Evolutionary conservation across 2,329 filamentous ascomycete genomes (phyloP), one percentile per base, ranked within the genome.

Genomic region (Ophiobolus disseminans): DNA sequence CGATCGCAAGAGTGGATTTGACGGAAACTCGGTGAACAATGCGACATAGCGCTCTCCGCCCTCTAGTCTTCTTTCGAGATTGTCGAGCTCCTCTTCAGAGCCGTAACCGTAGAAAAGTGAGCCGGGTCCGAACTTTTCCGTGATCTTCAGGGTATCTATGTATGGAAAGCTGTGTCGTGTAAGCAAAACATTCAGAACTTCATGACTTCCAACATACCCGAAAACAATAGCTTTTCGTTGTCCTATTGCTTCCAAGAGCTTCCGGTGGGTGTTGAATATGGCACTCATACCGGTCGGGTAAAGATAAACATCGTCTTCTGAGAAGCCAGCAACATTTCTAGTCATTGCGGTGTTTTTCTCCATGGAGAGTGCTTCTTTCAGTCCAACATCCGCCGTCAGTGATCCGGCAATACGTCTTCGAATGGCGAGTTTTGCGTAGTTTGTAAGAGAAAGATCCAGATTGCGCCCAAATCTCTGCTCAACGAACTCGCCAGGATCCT

Each of bases 391-490:
- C 16, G 84, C 84, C 4, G 86, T 87, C 47, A 97, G 76, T 1
- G 90, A 90, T 11, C 93, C 94, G 9, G 92, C 90, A 66, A 99
- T 97, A 41, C 94, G 86, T 59, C 89, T 85, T 52, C 87, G 83
- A 57, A 97, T 91, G 25, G 93, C 94, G 11, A 90, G 82, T 69
- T 90, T 95, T 32, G 94, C 94, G 57, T 91, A 88, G 34, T 85
- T 81, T 3, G 92, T 88, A 48, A 95, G 83, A 1, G 86, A 87
- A 6, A 91, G 77, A 65, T 92, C 89, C 32, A 99, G 80, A 61
- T 97, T 97, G 36, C 94, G 84, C 11, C 94, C 94, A 69, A 96
- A 99, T 1, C 94, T 85, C 74, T 97, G 91, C 72, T 99, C 94
- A 1, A 99, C 84, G 62, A 96, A 97, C 25, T 86, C 85, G 3